A percentile compares a stretch with the other conserved stretches of the same genome.
These are phyloP conservation scores for Atkinsonella hypoxylon DNA, from an alignment of 2,329 filamentous ascomycete species.

Conservation along the genomic window DNA sequence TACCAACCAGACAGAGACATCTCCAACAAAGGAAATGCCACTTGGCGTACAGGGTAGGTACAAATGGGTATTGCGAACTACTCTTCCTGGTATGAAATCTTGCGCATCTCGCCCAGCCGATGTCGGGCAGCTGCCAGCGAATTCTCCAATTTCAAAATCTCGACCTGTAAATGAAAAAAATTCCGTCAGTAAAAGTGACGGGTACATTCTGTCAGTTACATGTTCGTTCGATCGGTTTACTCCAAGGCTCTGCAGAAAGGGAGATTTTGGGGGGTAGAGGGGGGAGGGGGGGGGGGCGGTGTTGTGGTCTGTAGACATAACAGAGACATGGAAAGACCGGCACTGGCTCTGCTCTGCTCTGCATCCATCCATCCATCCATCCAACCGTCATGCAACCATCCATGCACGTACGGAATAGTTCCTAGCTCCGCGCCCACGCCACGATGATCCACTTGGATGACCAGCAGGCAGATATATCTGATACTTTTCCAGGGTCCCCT, in stretches of 20 bases:
- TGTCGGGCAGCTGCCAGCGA: constrained; percentile 65
- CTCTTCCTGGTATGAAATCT: constrained; percentile 86
- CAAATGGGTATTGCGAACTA: constrained; percentile 16
- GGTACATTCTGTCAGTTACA: constrained; percentile 5
- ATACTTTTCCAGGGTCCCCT: not conserved
- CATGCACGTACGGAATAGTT: too few species aligned
- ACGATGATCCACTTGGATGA: not conserved
- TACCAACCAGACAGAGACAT: too few species aligned
- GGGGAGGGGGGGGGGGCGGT: not conserved
- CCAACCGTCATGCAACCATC: too few species aligned
- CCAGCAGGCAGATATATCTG: not conserved
- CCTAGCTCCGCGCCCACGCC: too few species aligned
- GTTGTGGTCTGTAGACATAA: not conserved
- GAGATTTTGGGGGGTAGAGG: not conserved
- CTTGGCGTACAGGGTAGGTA: not conserved
- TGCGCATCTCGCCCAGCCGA: constrained; percentile 91
- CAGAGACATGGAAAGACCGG: not conserved
- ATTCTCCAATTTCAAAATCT: constrained; percentile 94
- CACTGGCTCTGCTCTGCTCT: too few species aligned
- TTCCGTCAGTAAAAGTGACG: not conserved
- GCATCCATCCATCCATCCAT: too few species aligned
- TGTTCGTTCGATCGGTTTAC: not conserved
- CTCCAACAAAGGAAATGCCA: too few species aligned
- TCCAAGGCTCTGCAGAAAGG: not conserved
- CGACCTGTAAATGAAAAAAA: constrained; percentile 49